A percentile compares a stretch with the other conserved stretches of the same genome.
Conservation (phyloP, 192 early-diverging fungal species). For the Coemansia sp. region DNA sequence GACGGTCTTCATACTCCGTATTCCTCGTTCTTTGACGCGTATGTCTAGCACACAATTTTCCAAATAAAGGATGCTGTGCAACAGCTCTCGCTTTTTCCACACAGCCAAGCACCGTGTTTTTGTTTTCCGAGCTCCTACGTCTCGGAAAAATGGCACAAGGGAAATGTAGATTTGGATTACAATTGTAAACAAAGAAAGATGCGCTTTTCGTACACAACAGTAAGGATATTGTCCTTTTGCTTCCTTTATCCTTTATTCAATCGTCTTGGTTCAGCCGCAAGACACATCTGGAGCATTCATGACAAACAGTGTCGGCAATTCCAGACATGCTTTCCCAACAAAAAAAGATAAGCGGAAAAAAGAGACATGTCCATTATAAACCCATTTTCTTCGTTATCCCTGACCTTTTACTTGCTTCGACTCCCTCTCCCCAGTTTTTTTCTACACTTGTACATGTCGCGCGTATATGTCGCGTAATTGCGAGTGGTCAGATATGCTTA, state of each 20-base stretch:
- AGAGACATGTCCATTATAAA: neutral
- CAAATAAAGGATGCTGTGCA: neutral
- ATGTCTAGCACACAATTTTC: neutral
- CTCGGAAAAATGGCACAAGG: neutral
- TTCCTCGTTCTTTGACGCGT: neutral
- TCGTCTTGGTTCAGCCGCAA: too few species aligned
- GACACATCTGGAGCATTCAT: neutral
- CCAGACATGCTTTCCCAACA: slow-evolving; percentile 2
- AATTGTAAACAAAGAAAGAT: neutral
- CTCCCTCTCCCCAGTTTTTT: slow-evolving; percentile 4
- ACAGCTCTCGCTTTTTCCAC: neutral
- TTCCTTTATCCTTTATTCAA: neutral
- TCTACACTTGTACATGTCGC: slow-evolving; percentile 2
- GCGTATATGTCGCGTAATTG: slow-evolving; percentile 4
- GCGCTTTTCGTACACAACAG: neutral
- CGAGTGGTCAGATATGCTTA: neutral
- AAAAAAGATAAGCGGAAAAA: neutral
- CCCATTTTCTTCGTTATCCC: neutral
- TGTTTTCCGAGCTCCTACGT: slow-evolving; percentile 3
- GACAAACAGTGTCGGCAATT: neutral
- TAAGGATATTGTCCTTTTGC: neutral
- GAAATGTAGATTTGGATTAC: neutral
- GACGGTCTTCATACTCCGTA: neutral
- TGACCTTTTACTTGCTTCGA: neutral
- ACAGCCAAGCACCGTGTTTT: neutral